Conservation (phyloP, 257 asterid genomes). For the Mitragyna speciosa region DNA sequence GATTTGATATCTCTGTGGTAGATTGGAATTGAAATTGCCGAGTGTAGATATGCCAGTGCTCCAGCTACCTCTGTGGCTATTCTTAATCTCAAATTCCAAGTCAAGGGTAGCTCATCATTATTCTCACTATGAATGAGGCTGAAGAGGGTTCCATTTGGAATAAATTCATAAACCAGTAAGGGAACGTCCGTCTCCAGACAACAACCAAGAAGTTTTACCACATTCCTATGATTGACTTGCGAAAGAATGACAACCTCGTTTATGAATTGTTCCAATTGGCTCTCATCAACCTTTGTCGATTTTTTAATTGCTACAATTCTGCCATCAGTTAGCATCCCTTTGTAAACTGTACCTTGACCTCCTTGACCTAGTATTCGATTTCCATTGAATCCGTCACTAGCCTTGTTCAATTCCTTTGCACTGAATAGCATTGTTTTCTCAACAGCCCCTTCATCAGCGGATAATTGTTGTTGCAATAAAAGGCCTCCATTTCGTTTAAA, state of each 20-base stretch:
- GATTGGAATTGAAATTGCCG: conserved; percentile 13
- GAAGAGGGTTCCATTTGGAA: conserved; percentile 14
- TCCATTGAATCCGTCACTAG: conserved; percentile 18
- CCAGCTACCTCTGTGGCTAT: no score
- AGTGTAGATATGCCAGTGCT: conserved; percentile 17
- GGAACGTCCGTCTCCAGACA: conserved; percentile 21
- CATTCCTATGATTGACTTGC: conserved; percentile 19
- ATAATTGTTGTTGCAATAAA: not conserved
- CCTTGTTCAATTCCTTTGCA: conserved; percentile 17
- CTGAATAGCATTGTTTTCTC: no score
- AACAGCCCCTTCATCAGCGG: no score
- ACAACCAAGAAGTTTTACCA: conserved; percentile 5
- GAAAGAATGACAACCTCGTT: conserved; percentile 22
- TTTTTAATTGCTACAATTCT: conserved; percentile 17
- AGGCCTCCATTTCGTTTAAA: conserved; percentile 28
- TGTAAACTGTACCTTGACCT: conserved; percentile 19
- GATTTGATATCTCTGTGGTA: conserved; percentile 18
- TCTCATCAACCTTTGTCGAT: not conserved
- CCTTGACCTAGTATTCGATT: conserved; percentile 16
- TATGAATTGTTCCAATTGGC: conserved; percentile 9
- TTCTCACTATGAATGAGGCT: no score
- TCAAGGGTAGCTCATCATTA: no score
- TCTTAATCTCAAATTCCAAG: no score
- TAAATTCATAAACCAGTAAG: conserved; percentile 10
- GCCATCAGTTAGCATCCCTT: conserved; percentile 20